Evolutionary conservation across 2,329 filamentous ascomycete species (phyloP), one percentile per base, ranked within the genome.

Genomic region (Rachicladosporium sp.): DNA sequence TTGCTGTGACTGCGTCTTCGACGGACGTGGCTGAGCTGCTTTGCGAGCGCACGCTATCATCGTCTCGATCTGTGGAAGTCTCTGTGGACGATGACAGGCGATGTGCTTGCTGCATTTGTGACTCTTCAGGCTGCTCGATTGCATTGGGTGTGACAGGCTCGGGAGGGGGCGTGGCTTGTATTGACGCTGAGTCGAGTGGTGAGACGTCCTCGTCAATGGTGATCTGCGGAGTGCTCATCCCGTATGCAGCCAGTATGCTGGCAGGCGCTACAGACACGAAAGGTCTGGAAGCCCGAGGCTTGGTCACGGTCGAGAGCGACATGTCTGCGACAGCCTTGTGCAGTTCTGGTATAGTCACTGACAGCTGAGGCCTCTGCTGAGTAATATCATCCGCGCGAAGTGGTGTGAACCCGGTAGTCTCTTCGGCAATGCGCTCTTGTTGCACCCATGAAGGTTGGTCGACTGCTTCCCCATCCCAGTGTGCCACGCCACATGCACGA

Each of bases 1-100:
- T 43, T 8, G 43, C n/a, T 10, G 38, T 37, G 3, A 43, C 31
- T 8, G 41, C 36, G 31, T 37, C 31, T 12, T 47, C 46, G 37
- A 55, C 32, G 33, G 49, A 50, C 5, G 48, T 53, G 31, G 50
- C 45, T 30, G 51, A 51, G 43, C 44, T 61, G 48, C 43, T 50
- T 42, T 50, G 64, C 47, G 63, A 67, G 45, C 62, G 58, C 23
- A 50, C 45, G 6, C 64, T 66, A 6, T 55, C 59, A 11, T 55
- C 50, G 39, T 63, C 59, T 23, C 47, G 36, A 8, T 50, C 36
- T 7, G 34, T 49, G 9, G 59, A 57, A 39, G 57, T 57, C 31
- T 13, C 23, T 23, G 59, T 63, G 2, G 60, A 63, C 7, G 54
- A 56, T 6, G 53, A 49, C 6, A 54, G 53, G n/a, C 45, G 48